A percentile compares a stretch with the other conserved stretches of the same genome.
Conservation (phyloP, 2,329 filamentous ascomycete genomes). For the Phyllosticta ampelicida region DNA sequence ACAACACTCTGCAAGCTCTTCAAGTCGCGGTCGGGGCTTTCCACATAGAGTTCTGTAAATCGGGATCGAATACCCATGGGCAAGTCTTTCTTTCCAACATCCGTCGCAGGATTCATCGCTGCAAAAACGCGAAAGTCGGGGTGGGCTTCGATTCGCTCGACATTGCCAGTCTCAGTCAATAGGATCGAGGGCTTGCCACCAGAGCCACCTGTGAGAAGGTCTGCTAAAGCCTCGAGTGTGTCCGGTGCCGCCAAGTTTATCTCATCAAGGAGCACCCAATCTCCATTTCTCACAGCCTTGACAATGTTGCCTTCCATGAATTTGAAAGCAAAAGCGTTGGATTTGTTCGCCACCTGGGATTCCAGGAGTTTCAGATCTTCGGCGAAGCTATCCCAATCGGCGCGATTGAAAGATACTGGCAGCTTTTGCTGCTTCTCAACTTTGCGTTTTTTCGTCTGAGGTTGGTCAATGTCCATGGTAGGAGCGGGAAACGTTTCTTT, state of each 20-base stretch:
- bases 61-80: conserved; percentile 78
- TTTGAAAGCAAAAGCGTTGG: conserved; percentile 76
- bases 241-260: conserved; percentile 94
- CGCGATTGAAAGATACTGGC: conserved; percentile 40
- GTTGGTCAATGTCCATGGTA: conserved; percentile 17
- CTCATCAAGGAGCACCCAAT: conserved; percentile 95
- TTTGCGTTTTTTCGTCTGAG: conserved; percentile 58
- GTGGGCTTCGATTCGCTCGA: conserved; percentile 81
- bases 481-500: conserved; percentile 28
- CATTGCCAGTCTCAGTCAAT: conserved; percentile 85
- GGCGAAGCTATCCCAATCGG: conserved; percentile 73
- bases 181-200: conserved; percentile 69
- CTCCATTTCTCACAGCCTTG: conserved; percentile 87
- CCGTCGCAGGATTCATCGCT: conserved; percentile 98
- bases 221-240: conserved; percentile 85
- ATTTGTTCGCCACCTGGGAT: conserved; percentile 61
- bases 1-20: conserved; percentile 84
- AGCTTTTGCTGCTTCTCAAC: conserved; percentile 40
- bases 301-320: conserved; percentile 96
- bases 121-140: conserved; percentile 92
- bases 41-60: conserved; percentile 93
- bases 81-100: conserved; percentile 91
- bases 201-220: conserved; percentile 66
- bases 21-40: conserved; percentile 75
- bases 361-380: conserved; percentile 67